Base-by-base conservation (phyloP, 441 rosid species). In the Adansonia madagascariensis region DNA sequence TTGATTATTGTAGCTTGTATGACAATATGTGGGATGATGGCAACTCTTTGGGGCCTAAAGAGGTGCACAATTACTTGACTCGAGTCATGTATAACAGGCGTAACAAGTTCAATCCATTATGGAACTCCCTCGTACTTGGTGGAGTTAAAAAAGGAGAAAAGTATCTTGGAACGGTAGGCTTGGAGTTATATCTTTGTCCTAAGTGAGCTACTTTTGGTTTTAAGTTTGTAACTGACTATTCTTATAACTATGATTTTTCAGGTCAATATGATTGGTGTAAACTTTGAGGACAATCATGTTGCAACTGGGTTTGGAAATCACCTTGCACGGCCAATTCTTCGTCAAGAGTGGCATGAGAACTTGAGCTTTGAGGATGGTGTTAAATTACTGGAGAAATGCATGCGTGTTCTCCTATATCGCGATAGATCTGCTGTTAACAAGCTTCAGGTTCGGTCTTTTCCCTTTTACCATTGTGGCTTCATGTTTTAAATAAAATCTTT, bases 21-120 rank as follows among this genome's bases (percentile, higher is more conserved):
- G 99, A 96, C 89, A 91, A 94, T 74, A 94, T 96, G 99, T 94
- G 99, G 98, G 99, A 96, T 88, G 99, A 96, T 81, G 97, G 97
- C 17, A 94, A 96, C 83, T 94, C 99, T n/a, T 82, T 94, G 87
- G 99, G 98, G 75, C 99, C 99, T 14, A 96, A 96, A 82, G 98
- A 96, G 91, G 89, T 96, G 84, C 99, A 92, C 88, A 96, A 83
- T 89, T 96, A 94, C 80, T 85, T 96, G 84, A 96, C 97, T 4
- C 87, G 98, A 63, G 90, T 96, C 71, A 94, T 96, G 99, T 96
- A 96, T 57, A 94, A 93, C 82, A 90, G 99, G 77, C 94, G 98
- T 74, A 96, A 94, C 89, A 96, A 96, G 85, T 94, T 96, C 76
- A 85, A 96, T 78, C 99, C 99, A 53, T 78, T 96, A 74, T 94